Evolutionary conservation across 768 basidiomycete genomes (phyloP).

Genomic region (Mycena latifolia): DNA sequence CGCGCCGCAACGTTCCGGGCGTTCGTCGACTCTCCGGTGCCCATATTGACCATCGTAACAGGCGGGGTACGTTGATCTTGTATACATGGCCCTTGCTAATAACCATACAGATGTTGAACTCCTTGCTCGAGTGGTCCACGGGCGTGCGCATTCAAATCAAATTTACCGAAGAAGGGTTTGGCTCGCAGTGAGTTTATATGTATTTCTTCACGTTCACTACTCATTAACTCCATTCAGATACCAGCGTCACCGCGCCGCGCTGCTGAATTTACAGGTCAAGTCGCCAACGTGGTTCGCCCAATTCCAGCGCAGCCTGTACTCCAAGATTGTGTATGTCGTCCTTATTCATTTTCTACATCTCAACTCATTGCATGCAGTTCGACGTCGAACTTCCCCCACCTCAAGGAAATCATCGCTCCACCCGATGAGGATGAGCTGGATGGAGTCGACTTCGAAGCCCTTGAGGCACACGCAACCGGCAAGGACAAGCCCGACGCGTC

Average conservation of each 20-base stretch:
- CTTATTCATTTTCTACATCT: not conserved
- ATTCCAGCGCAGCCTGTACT: slow-evolving; percentile 10
- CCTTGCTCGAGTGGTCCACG: not conserved
- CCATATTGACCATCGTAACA: not conserved
- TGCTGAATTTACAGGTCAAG: not conserved
- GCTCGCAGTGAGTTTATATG: not conserved
- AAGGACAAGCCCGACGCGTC: not conserved
- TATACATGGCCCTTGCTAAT: not conserved
- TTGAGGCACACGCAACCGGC: not conserved
- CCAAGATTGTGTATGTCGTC: slow-evolving; percentile 10
- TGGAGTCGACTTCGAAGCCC: slow-evolving; percentile 12
- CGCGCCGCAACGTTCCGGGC: not conserved
- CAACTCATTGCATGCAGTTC: not conserved
- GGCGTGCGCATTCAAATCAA: slow-evolving; percentile 4
- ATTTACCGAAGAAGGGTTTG: slow-evolving; percentile 8
- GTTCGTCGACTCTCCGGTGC: not conserved
- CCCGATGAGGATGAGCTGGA: slow-evolving; percentile 8
- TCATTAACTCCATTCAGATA: not conserved
- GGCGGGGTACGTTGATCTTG: not conserved
- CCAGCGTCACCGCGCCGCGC: not conserved
- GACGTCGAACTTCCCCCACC: slow-evolving; percentile 13
- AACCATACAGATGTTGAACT: not conserved
- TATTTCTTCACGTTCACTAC: not conserved
- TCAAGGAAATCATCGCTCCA: not conserved
- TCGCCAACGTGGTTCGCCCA: slow-evolving; percentile 12